Base-by-base conservation (phyloP, 768 basidiomycete genomes). In the Tylopilus sp. region DNA sequence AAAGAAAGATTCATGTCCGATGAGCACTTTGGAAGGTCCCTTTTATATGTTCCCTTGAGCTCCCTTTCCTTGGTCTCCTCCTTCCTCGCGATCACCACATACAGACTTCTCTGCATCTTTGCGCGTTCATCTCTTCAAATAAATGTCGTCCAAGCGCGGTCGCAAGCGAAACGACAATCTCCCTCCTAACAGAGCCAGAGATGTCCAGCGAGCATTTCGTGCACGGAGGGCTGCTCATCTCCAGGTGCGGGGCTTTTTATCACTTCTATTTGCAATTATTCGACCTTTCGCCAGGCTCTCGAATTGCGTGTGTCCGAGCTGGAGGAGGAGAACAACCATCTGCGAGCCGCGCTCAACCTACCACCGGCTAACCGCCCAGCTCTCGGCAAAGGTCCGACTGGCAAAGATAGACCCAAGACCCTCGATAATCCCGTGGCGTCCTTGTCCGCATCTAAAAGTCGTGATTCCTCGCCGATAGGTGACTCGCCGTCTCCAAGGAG, bases 151-250 rank as follows among this genome's bases (percentile, higher is more conserved):
- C 56, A 92, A 91, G 73, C 84, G 90, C 63, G 91, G 90, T 55
- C 81, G 90, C 63, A 91, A 91, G 64, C 76, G 89, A 57, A 80
- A 81, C 65, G 79, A 81, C 62, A 79, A 75, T 60, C 77, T 82
- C 35, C 81, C 81, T 60, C 80, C 81, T 55, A 75, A 73, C 60
- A 82, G 91, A 56, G 91, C 91, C 25, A 75, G 92, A 51, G 92
- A 94, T 62, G 89, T 93, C 17, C 91, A 95, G 66, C 73, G 91
- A 63, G 91, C 91, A 9, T 95, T 94, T 74, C 80, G 91, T 56
- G 92, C 91, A 30, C 76, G 92, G 57, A 81, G 91, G 60, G 91
- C 91, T 55, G 90, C 90, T 50, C 91, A 94, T 69, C 78, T 95
- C 48, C 80, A 86, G 75, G 88, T 89, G 56, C 59, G 74, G 71